Evolutionary conservation across 345 rosid species (phyloP).

Genomic region (Brassica carinata): DNA sequence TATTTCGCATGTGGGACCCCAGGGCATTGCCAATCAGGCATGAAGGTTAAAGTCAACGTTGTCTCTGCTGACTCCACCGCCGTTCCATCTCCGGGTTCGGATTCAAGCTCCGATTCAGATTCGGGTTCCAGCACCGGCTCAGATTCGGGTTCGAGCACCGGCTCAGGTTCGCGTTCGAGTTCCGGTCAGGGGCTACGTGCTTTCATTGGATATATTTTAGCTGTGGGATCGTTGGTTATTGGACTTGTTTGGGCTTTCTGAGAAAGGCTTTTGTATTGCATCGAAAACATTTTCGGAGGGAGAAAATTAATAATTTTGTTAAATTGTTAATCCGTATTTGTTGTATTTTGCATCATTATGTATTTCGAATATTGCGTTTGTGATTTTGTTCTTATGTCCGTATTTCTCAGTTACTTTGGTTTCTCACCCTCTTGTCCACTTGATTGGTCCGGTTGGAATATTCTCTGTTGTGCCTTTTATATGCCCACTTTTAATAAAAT

Average conservation of each 20-base stretch:
- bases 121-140: not conserved
- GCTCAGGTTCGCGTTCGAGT: not conserved
- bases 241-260: constrained; percentile 31
- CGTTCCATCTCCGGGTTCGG: constrained; percentile 21
- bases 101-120: not conserved
- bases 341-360: constrained; percentile 9
- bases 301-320: constrained; percentile 3
- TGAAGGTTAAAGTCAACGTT: constrained; percentile 77
- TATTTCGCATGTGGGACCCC: constrained; percentile 85
- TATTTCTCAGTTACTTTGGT: not conserved
- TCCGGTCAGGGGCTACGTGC: constrained; percentile 26
- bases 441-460: constrained; percentile 35
- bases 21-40: constrained; percentile 87
- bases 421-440: constrained; percentile 23
- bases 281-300: not conserved
- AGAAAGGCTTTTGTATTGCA: constrained; percentile 9
- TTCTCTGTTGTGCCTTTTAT: constrained; percentile 18
- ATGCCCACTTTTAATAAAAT: not conserved
- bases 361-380: constrained; percentile 10
- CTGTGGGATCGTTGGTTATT: constrained; percentile 31
- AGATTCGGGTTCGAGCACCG: not conserved
- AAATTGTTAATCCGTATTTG: constrained; percentile 10
- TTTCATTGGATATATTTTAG: constrained; percentile 7
- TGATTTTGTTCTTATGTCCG: not conserved
- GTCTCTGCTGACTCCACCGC: constrained; percentile 50